Base-by-base conservation (phyloP, 169 alveolate genomes). In the Eimeria maxima region DNA sequence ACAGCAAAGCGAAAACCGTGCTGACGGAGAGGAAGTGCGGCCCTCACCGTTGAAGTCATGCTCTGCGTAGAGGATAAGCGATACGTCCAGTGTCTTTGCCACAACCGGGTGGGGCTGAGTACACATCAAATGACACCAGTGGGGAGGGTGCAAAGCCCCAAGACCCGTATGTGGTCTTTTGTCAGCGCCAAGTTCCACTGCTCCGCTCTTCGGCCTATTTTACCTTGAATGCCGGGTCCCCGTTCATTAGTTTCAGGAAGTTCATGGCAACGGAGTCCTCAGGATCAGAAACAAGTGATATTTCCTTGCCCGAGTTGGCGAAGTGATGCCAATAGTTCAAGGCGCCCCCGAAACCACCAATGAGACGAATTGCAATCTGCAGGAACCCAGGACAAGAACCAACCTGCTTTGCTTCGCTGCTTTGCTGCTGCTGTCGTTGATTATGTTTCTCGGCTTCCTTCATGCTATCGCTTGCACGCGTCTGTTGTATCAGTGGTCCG, bases 41-140 rank as follows among this genome's bases (percentile, higher is more conserved):
- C n/a, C 47, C 89, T 69, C 67, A 88, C 96, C 96, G 60, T 97
- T 97, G 96, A 97, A 98, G 84, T 98, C 99, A 90, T 98, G 99
- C 93, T 98, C 99, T 24, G 99, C 99, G 96, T 98, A 98, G 22
- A 97, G 97, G 44, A 98, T 98, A 65, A 98, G 90, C 4, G 99
- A 97, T 42, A 96, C 96, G 84, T 98, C 98, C 42, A 98, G 71
- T 14, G 96, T 53, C 86, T 80, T 63, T 67, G 63, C 45, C 38
- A 73, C 92, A 38, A 88, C 60, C 27, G 96, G 93, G 22, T 89
- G 87, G 22, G 86, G 91, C 93, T 83, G 90, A 20, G 55, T 67
- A 45, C 81, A 67, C 29, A 0, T 8, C 76, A 88, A 20, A 13
- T 38, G 20, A 16, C 22, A n/a, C 20, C 53, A 57, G 6, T 33